Percentiles rank a stretch among this genome's conserved stretches.
Conservation (phyloP, 441 rosid species). For the Bruguiera hainesii region DNA sequence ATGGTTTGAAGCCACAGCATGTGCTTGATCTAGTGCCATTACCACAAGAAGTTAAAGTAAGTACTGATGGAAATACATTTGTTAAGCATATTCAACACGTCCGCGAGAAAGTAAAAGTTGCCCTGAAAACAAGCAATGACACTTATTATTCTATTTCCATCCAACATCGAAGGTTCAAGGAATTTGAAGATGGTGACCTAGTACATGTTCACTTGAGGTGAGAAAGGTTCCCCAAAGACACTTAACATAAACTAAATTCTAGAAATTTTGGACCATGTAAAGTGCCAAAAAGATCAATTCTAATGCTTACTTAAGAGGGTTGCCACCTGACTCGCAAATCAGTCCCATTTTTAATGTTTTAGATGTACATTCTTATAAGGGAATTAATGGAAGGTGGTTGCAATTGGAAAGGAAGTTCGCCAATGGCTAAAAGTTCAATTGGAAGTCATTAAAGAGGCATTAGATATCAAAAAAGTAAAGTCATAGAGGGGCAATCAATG, state of each 20-base stretch:
- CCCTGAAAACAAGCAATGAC: slow-evolving; percentile 1
- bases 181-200: slow-evolving; percentile 11
- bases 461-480: slow-evolving; percentile 3
- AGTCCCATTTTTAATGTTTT: slow-evolving; percentile 6
- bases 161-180: not conserved
- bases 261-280: slow-evolving; percentile 11
- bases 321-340: slow-evolving; percentile 8
- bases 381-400: slow-evolving; percentile 2
- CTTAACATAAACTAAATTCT: slow-evolving; percentile 3
- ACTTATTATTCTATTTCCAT: not conserved
- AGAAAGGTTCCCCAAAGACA: slow-evolving; percentile 2
- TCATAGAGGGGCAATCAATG: not conserved
- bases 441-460: not conserved
- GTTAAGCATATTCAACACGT: not conserved
- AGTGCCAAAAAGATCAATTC: slow-evolving; percentile 1
- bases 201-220: not conserved
- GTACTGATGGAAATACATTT: slow-evolving; percentile 1
- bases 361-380: not conserved
- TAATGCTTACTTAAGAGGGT: slow-evolving; percentile 8
- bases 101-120: not conserved
- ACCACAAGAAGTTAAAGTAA: not conserved
- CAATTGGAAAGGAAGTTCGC: not conserved
- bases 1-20: not conserved
- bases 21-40: slow-evolving; percentile 7
- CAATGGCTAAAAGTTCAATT: not conserved